phyloP scores from a whole-genome alignment of 305 asterid genomes.

The Caryopteris hybrid region DNA sequence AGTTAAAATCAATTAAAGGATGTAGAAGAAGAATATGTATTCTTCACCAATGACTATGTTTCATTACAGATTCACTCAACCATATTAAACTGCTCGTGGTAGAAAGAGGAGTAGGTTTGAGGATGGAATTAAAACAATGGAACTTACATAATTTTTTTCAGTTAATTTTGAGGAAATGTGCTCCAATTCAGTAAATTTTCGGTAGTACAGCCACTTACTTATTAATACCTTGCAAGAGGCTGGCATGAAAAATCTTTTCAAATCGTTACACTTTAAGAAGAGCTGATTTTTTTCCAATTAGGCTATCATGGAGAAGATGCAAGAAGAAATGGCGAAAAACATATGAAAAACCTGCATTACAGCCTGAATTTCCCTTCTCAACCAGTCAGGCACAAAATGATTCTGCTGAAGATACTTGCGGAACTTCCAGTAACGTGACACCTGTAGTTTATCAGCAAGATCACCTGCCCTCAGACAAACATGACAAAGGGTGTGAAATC shows the following conservation, averaged over 20 bases:
- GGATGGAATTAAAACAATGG: background rate
- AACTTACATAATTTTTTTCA: background rate
- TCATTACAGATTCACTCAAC: background rate
- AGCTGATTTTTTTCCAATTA: background rate
- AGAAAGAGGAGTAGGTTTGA: background rate
- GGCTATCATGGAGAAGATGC: background rate
- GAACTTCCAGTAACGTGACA: constrained; percentile 59
- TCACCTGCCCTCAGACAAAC: constrained; percentile 30
- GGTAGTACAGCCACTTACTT: background rate
- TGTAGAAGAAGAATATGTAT: too few species aligned
- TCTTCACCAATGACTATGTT: too few species aligned
- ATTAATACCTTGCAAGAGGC: background rate
- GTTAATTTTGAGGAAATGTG: background rate
- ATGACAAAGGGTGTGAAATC: background rate
- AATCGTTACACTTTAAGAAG: background rate
- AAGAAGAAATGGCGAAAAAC: constrained; percentile 3
- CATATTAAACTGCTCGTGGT: background rate
- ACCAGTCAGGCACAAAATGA: constrained; percentile 56
- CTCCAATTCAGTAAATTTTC: background rate
- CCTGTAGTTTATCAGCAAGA: constrained; percentile 39
- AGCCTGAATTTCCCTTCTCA: constrained; percentile 80
- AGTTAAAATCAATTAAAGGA: too few species aligned
- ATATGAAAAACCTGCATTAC: constrained; percentile 48
- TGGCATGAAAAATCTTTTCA: background rate
- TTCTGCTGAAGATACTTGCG: constrained; percentile 53